These are phyloP conservation scores for Penicillium paradoxum DNA, from an alignment of 495 filamentous ascomycete species.

Conservation along the genomic window DNA sequence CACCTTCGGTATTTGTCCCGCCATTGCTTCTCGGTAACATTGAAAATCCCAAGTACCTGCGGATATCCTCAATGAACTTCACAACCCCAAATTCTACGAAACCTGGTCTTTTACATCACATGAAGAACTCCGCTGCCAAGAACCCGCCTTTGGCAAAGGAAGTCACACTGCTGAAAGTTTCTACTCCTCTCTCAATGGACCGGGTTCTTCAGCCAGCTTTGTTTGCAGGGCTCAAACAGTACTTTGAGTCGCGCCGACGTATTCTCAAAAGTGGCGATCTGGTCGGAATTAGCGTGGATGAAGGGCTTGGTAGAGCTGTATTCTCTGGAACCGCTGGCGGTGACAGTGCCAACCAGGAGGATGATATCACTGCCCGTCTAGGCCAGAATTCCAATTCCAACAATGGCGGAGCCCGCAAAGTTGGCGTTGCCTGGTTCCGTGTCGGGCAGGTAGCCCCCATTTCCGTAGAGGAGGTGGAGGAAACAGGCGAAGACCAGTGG, in stretches of 20 bases:
- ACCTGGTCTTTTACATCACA: slow-evolving; percentile 33
- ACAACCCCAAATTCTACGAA: slow-evolving; percentile 31
- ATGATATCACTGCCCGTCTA: slow-evolving; percentile 55
- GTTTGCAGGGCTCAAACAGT: slow-evolving; percentile 75
- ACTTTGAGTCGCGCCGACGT: slow-evolving; percentile 74
- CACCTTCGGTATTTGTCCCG: slow-evolving; percentile 69
- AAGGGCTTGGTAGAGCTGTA: slow-evolving; percentile 68
- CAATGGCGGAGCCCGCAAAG: slow-evolving; percentile 29
- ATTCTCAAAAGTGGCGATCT: slow-evolving; percentile 82
- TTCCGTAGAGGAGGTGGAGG: slow-evolving; percentile 50
- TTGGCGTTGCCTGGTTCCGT: slow-evolving; percentile 83
- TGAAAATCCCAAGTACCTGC: slow-evolving; percentile 66
- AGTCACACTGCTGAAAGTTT: slow-evolving; percentile 83
- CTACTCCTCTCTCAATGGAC: slow-evolving; percentile 83
- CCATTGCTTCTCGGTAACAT: slow-evolving; percentile 84
- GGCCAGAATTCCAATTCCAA: slow-evolving; percentile 27
- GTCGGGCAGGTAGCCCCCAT: slow-evolving; percentile 66
- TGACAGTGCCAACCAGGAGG: slow-evolving; percentile 56
- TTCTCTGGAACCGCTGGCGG: slow-evolving; percentile 53
- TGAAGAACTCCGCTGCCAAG: slow-evolving; percentile 48
- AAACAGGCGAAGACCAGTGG: slow-evolving; percentile 66
- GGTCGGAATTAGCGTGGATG: slow-evolving; percentile 80
- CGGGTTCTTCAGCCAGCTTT: slow-evolving; percentile 75
- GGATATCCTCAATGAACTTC: slow-evolving; percentile 59
- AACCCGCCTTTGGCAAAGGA: slow-evolving; percentile 84